These are phyloP conservation scores for Podila epigama DNA, from an alignment of 192 early-diverging fungal species.

Conservation along the genomic window DNA sequence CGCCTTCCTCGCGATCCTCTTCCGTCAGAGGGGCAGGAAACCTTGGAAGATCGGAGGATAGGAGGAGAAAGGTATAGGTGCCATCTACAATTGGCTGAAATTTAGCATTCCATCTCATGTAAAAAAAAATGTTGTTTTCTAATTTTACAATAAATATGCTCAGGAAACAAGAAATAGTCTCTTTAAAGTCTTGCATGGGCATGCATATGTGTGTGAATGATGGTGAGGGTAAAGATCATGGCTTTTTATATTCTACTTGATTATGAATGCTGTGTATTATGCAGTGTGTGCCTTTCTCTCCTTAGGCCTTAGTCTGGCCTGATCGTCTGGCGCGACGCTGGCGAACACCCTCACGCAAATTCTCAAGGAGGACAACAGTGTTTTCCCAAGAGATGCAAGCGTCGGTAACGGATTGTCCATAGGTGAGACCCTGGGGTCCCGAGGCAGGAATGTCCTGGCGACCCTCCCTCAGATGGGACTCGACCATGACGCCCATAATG, in stretches of 20 bases:
- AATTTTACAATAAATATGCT: neutral
- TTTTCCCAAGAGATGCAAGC: slow-evolving; percentile 93
- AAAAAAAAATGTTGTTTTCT: neutral
- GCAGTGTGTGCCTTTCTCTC: too few species aligned
- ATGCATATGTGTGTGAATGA: neutral
- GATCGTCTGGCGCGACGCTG: slow-evolving; percentile 59
- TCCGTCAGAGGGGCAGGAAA: slow-evolving; percentile 41
- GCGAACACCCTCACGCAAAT: slow-evolving; percentile 75
- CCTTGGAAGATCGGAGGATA: slow-evolving; percentile 31
- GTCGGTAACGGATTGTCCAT: slow-evolving; percentile 93
- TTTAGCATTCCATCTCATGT: too few species aligned
- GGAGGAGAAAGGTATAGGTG: slow-evolving; percentile 40
- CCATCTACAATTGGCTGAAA: too few species aligned
- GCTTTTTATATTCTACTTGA: too few species aligned
- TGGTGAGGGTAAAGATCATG: neutral
- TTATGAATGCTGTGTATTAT: too few species aligned
- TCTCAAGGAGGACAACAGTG: slow-evolving; percentile 80
- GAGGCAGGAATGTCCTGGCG: slow-evolving; percentile 77
- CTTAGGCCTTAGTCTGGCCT: too few species aligned
- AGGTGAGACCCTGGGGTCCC: slow-evolving; percentile 77
- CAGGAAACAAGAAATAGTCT: neutral
- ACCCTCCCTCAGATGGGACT: slow-evolving; percentile 91
- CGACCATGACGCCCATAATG: slow-evolving; percentile 97
- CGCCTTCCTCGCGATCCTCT: slow-evolving; percentile 20
- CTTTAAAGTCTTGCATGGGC: neutral